Evolutionary conservation across 768 basidiomycete genomes (phyloP), one percentile per base, ranked within the genome.

Genomic region (Tylopilus balloui): DNA sequence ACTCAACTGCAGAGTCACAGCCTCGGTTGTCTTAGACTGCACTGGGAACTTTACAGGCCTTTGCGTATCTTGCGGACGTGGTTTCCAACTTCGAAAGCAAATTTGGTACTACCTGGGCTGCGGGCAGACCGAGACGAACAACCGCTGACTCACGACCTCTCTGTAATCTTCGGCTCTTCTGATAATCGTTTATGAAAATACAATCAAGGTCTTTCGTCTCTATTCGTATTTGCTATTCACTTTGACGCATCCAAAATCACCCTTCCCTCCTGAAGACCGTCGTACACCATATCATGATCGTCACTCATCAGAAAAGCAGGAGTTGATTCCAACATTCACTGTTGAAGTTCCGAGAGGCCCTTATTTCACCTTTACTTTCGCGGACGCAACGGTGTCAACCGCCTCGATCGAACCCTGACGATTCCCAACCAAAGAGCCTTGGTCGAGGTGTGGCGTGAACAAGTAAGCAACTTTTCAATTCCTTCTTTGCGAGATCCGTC

Each of bases 361-460:
- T 70, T 73, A 85, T 55, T 72, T 72, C 50, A 81, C 80, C 62
- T 80, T 85, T 46, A 91, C 85, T 45, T 79, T 78, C 13, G 88
- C 88, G 28, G 71, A 62, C 0, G 83, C 77, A 1, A 89, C 91
- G 41, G 93, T 83, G 3, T 80, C 78, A 37, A 94, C 69, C 0
- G 92, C 87, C 66, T 95, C 92, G 10, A 77, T 65, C 3, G 90
- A 82, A 60, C 94, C 92, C 66, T 92, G 89, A 32, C 87, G 79
- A 67, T 90, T 91, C 1, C 88, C 82, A 13, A 76, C 72, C 47
- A 75, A 77, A 3, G 76, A 79, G 9, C 59, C 43, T 60, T 50
- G 61, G 58, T 55, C 12, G 51, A 42, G 8, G 63, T 52, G 19
- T 35, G 15, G 20, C 20, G 12, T 56, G 10, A 54, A 23, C 28